These are phyloP conservation scores for Arthrinium phaeospermum DNA, from an alignment of 2,329 filamentous ascomycete genomes.

Conservation along the genomic window DNA sequence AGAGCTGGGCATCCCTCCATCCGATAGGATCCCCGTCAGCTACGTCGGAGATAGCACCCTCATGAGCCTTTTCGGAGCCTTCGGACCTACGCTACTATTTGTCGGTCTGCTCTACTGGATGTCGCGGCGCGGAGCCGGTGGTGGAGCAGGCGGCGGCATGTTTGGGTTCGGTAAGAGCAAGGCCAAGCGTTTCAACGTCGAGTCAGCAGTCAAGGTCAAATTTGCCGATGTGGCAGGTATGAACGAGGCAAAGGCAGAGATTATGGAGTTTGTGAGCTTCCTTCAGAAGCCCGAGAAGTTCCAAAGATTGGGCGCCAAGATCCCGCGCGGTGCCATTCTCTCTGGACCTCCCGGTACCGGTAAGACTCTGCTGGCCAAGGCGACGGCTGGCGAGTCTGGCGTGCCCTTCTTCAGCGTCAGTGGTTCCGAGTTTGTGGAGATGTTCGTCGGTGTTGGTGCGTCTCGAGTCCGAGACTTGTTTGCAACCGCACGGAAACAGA, in stretches of 20 bases:
- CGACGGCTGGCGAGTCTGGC: conserved; percentile 93
- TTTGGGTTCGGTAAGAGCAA: conserved; percentile 97
- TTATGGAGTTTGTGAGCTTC: conserved; percentile 99
- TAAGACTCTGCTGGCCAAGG: conserved; percentile 97
- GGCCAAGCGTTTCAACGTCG: conserved; percentile 97
- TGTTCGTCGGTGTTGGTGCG: conserved; percentile 98
- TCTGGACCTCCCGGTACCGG: conserved; percentile 98
- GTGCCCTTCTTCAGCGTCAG: conserved; percentile 99
- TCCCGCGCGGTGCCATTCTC: conserved; percentile 93
- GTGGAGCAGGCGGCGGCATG: conserved; percentile 75
- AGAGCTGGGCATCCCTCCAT: conserved; percentile 82
- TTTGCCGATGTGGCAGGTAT: conserved; percentile 96
- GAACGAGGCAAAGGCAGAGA: conserved; percentile 97
- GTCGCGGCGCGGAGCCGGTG: conserved; percentile 71
- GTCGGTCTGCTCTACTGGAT: conserved; percentile 84
- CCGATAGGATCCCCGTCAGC: conserved; percentile 91
- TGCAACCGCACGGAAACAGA: conserved; percentile 90
- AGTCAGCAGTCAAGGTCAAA: conserved; percentile 95
- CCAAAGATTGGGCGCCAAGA: conserved; percentile 94
- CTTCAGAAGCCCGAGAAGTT: conserved; percentile 92
- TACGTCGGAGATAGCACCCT: conserved; percentile 80
- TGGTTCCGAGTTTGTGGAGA: conserved; percentile 98
- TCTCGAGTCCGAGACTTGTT: conserved; percentile 96
- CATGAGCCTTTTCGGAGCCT: conserved; percentile 74
- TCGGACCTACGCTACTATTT: conserved; percentile 86